Evolutionary conservation across 208 protist species (phyloP).

Genomic region (Trypanosoma rangeli): DNA sequence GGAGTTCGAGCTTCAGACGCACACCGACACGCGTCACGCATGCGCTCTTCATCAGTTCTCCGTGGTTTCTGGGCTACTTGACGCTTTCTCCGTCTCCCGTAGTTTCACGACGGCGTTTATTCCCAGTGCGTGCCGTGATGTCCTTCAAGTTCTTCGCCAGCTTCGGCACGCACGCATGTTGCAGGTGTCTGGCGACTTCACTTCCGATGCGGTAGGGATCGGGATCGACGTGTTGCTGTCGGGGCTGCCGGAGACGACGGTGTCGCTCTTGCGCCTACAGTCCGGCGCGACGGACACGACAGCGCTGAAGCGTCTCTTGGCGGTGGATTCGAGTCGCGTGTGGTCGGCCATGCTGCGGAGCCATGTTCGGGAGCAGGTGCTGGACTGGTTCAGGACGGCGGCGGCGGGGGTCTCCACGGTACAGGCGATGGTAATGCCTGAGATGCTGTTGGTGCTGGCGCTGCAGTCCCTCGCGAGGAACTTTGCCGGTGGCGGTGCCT

Average conservation of each 20-base stretch:
- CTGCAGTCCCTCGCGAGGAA: constrained; percentile 38
- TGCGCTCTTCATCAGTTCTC: constrained; percentile 63
- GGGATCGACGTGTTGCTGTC: constrained; percentile 49
- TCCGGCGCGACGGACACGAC: constrained; percentile 42
- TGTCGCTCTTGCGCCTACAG: constrained; percentile 50
- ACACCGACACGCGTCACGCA: constrained; percentile 48
- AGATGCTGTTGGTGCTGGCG: constrained; percentile 56
- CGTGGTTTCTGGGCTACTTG: constrained; percentile 46
- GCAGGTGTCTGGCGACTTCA: constrained; percentile 31
- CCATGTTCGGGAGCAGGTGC: constrained; percentile 37
- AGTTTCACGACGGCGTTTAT: constrained; percentile 45
- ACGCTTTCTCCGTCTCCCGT: constrained; percentile 46
- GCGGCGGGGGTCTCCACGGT: constrained; percentile 18
- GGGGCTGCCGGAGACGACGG: constrained; percentile 35
- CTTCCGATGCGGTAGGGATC: constrained; percentile 38
- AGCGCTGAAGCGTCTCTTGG: constrained; percentile 37
- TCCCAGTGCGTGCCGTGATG: constrained; percentile 16
- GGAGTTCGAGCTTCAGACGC: constrained; percentile 55
- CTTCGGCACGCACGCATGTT: constrained; percentile 24
- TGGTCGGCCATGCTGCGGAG: constrained; percentile 40
- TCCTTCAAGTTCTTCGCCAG: constrained; percentile 37
- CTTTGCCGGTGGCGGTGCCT: constrained; percentile 23
- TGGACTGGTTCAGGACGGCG: constrained; percentile 12
- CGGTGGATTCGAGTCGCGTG: constrained; percentile 40
- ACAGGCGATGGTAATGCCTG: constrained; percentile 52